Conservation (phyloP, 352 stramenopile species). For the Sclerospora graminicola region DNA sequence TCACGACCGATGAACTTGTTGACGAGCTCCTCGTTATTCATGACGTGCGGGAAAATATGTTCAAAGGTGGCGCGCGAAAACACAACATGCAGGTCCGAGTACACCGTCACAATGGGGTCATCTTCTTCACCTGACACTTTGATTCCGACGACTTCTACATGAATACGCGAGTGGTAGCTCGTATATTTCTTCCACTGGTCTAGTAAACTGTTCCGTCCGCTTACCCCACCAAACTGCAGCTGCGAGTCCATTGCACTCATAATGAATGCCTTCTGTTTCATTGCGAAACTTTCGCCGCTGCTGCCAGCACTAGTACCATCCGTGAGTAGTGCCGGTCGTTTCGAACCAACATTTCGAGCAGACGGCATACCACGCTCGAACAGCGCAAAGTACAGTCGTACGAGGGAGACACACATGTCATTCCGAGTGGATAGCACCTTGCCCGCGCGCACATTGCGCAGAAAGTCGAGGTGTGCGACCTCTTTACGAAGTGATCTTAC, state of each 20-base stretch:
- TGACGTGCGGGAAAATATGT: conserved; percentile 49
- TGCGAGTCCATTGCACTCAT: conserved; percentile 27
- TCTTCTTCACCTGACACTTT: conserved; percentile 32
- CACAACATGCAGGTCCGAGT: conserved; percentile 32
- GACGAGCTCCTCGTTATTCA: conserved; percentile 30
- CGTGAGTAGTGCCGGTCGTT: conserved; percentile 17
- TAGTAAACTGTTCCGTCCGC: conserved; percentile 19
- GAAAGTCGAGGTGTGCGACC: conserved; percentile 33
- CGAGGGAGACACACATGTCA: conserved; percentile 30
- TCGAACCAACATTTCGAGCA: conserved; percentile 11
- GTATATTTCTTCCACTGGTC: conserved; percentile 41
- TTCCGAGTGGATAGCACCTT: conserved; percentile 23
- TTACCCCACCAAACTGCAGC: conserved; percentile 17
- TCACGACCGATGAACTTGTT: conserved; percentile 32
- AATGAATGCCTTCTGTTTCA: conserved; percentile 26
- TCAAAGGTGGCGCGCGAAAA: conserved; percentile 42
- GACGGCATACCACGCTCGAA: conserved; percentile 35
- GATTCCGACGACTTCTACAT: conserved; percentile 24
- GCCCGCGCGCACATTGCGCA: conserved; percentile 32
- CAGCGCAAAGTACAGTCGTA: conserved; percentile 38
- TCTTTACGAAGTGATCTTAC: conserved; percentile 32
- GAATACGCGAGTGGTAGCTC: conserved; percentile 22
- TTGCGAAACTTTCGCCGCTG: conserved; percentile 5
- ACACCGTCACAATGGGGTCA: conserved; percentile 34
- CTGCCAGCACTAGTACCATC: conserved; percentile 2